These are phyloP conservation scores for Sugiyamaella novakii DNA, from an alignment of 1,139 yeast genomes.

Conservation along the genomic window DNA sequence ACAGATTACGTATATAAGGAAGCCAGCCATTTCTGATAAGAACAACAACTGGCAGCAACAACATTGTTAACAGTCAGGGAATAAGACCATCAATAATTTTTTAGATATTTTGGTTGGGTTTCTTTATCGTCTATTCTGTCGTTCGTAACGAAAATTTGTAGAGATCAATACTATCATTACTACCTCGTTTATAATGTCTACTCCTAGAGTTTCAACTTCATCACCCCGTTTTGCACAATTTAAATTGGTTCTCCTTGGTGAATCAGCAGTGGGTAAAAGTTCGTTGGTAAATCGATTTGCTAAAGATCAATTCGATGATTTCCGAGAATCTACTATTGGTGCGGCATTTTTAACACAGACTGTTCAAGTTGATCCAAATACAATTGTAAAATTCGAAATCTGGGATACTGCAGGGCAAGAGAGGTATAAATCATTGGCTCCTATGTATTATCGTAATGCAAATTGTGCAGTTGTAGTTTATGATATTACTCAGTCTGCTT, in stretches of 20 bases:
- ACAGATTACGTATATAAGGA: conserved; percentile 8
- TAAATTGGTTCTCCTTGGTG: conserved; percentile 86
- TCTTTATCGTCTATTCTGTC: too few species aligned
- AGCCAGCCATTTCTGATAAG: conserved; percentile 13
- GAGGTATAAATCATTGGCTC: conserved; percentile 83
- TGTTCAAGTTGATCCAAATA: conserved; percentile 60
- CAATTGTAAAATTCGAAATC: conserved; percentile 51
- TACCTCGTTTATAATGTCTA: conserved; percentile 22
- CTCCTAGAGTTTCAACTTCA: conserved; percentile 43
- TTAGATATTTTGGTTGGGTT: too few species aligned
- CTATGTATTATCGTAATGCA: conserved; percentile 88
- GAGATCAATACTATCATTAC: too few species aligned
- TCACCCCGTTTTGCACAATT: conserved; percentile 59
- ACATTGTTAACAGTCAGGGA: too few species aligned
- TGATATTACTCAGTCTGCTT: conserved; percentile 62
- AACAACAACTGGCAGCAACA: not conserved
- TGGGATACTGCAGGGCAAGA: conserved; percentile 94
- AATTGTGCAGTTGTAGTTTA: conserved; percentile 88
- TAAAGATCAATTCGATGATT: conserved; percentile 89
- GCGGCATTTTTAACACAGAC: conserved; percentile 97
- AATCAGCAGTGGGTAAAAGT: conserved; percentile 92
- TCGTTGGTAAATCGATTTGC: conserved; percentile 93
- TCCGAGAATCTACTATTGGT: conserved; percentile 93
- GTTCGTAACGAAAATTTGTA: too few species aligned
- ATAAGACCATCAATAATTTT: too few species aligned